Evolutionary conservation across 495 filamentous ascomycete species (phyloP).

Genomic region (Rhizodiscina lignyota): DNA sequence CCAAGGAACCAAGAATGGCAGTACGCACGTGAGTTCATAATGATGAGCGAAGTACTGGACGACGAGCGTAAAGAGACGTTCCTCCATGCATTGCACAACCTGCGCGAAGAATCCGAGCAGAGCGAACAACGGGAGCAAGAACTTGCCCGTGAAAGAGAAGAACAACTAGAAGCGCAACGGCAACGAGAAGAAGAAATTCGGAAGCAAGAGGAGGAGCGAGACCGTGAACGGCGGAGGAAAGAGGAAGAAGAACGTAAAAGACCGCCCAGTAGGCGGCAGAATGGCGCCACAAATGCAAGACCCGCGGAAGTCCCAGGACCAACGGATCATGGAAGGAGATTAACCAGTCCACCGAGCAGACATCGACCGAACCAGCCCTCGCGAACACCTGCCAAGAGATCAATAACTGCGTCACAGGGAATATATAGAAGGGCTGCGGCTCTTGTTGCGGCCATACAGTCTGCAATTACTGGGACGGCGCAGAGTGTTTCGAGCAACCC

Average conservation of each 20-base stretch:
- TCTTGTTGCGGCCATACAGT: constrained; percentile 37
- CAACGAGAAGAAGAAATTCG: constrained; percentile 35
- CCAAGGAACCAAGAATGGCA: constrained; percentile 87
- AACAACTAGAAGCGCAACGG: constrained; percentile 30
- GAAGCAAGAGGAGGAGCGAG: constrained; percentile 45
- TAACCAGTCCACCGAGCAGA: not conserved
- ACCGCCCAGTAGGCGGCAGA: too few species aligned
- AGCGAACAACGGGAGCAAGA: constrained; percentile 54
- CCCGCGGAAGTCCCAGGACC: not conserved
- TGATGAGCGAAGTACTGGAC: constrained; percentile 65
- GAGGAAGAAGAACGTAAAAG: constrained; percentile 16
- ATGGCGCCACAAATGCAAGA: too few species aligned
- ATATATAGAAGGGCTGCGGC: constrained; percentile 32
- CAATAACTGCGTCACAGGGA: constrained; percentile 13
- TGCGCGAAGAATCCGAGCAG: constrained; percentile 52
- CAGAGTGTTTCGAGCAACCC: constrained; percentile 54
- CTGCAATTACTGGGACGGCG: constrained; percentile 43
- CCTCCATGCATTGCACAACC: constrained; percentile 43
- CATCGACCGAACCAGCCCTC: not conserved
- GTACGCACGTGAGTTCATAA: constrained; percentile 81
- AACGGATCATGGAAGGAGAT: not conserved
- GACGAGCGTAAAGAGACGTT: constrained; percentile 83
- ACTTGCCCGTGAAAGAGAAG: constrained; percentile 42
- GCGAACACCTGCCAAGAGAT: not conserved
- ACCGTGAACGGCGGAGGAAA: constrained; percentile 27